Conservation (phyloP, 2,329 filamentous ascomycete species). For the Aspergillus flavus region DNA sequence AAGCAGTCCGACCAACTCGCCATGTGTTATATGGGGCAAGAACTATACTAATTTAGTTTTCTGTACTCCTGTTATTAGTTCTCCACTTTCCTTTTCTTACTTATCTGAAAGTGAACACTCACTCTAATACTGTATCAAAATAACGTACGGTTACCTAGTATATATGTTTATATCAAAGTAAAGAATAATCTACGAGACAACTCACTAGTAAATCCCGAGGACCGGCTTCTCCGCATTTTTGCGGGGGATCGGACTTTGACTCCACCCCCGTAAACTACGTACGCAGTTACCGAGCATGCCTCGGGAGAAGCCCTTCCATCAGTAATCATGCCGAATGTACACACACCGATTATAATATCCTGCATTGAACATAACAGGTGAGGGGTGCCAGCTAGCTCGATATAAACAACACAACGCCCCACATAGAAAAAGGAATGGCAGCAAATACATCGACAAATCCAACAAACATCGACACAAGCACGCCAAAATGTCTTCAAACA, state of each 20-base stretch:
- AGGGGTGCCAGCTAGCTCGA: background rate
- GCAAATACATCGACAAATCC: background rate
- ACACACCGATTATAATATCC: background rate
- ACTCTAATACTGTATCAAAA: too few relatives aligned
- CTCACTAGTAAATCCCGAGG: background rate
- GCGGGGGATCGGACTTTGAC: background rate
- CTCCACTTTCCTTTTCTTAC: too few relatives aligned
- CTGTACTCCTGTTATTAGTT: too few relatives aligned
- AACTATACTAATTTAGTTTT: too few relatives aligned
- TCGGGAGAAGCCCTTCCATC: background rate
- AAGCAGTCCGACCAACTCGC: too few relatives aligned
- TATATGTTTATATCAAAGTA: background rate
- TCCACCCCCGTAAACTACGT: background rate
- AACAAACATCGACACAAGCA: background rate
- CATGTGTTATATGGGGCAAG: too few relatives aligned
- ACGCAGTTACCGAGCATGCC: background rate
- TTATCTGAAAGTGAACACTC: too few relatives aligned
- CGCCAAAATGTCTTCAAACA: constrained; percentile 10
- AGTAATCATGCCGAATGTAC: background rate
- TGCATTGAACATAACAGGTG: background rate
- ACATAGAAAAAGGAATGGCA: background rate
- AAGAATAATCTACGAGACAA: background rate
- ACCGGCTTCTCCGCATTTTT: background rate
- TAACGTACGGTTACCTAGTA: too few relatives aligned
- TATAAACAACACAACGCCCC: background rate